These are phyloP conservation scores for Stagonosporopsis chrysanthemi DNA, from an alignment of 2,329 filamentous ascomycete genomes.

Conservation along the genomic window DNA sequence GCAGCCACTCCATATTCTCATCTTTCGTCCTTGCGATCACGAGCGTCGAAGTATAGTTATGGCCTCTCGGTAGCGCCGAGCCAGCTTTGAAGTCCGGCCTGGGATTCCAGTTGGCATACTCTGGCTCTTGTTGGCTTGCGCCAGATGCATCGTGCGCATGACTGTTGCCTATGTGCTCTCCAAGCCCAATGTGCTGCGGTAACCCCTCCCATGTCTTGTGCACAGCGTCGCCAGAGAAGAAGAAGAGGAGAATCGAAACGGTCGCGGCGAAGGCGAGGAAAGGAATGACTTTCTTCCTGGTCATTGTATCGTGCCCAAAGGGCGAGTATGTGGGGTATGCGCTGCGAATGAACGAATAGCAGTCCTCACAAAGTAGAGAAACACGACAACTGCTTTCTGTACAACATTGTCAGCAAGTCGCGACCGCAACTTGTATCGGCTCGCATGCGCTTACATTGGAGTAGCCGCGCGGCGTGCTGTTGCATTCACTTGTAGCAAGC, in stretches of 20 bases:
- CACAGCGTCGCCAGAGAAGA: constrained; percentile 46
- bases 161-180: constrained; percentile 42
- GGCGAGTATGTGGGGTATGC: not conserved
- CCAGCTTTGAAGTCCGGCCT: constrained; percentile 43
- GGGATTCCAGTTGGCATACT: constrained; percentile 51
- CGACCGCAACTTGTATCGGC: not conserved
- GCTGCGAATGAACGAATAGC: constrained; percentile 1
- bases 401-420: not conserved
- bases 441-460: constrained; percentile 13
- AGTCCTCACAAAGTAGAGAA: not conserved
- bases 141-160: constrained; percentile 19
- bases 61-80: constrained; percentile 50
- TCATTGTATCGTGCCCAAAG: constrained; percentile 28
- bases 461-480: constrained; percentile 9
- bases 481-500: constrained; percentile 6
- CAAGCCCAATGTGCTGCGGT: constrained; percentile 52
- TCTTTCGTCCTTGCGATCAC: constrained; percentile 62
- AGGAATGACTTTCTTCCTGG: constrained; percentile 39
- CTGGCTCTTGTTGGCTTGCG: constrained; percentile 31
- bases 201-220: constrained; percentile 49
- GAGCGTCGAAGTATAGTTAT: constrained; percentile 62
- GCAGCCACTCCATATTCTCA: constrained; percentile 65
- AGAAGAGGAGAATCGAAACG: constrained; percentile 49
- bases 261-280: constrained; percentile 40
- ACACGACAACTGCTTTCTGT: not conserved